These are phyloP conservation scores for Suaeda aralocaspica DNA, from an alignment of 148 eudicot species.

Conservation along the genomic window DNA sequence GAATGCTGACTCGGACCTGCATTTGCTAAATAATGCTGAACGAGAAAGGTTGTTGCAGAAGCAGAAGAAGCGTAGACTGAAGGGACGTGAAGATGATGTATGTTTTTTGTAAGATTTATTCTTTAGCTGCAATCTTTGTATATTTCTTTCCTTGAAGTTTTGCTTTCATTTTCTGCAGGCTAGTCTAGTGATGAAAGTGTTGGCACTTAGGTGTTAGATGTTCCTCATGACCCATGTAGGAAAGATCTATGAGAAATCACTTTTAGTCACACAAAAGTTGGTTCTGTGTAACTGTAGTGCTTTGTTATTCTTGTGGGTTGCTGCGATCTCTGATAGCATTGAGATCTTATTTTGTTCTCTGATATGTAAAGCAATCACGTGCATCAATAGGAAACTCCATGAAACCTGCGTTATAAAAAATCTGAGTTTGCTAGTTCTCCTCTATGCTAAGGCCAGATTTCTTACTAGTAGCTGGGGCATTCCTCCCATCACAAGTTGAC, in stretches of 20 bases:
- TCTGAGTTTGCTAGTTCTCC: background rate
- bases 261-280: background rate
- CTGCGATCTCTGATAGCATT: background rate
- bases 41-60: slow-evolving; percentile 68
- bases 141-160: background rate
- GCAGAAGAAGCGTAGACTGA: slow-evolving; percentile 81
- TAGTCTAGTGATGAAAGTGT: background rate
- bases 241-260: background rate
- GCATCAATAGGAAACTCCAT: background rate
- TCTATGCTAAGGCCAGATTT: background rate
- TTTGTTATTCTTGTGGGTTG: slow-evolving; percentile 3
- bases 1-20: slow-evolving; percentile 72
- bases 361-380: background rate
- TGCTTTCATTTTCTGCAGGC: background rate
- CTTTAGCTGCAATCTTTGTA: background rate
- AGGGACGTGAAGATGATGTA: slow-evolving; percentile 95
- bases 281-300: background rate
- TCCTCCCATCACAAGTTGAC: no score
- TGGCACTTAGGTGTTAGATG: background rate
- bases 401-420: background rate
- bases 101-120: slow-evolving; percentile 19
- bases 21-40: slow-evolving; percentile 62
- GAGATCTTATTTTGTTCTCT: background rate
- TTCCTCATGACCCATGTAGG: background rate
- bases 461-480: no score